Conservation (phyloP, 1,284 basidiomycete species). For the Malassezia obtusa region DNA sequence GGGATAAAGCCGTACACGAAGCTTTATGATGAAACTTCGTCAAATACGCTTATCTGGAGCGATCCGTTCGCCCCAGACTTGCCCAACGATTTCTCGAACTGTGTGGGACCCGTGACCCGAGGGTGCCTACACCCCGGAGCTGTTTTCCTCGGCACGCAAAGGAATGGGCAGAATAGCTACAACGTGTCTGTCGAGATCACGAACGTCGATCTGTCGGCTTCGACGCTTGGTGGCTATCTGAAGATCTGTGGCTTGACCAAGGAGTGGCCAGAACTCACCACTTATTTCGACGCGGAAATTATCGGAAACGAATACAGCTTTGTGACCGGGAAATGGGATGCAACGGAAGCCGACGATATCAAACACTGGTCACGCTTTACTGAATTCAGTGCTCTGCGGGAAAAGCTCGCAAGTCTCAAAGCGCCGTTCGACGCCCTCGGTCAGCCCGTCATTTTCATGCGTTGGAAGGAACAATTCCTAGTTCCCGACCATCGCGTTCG, state of each 20-base stretch:
- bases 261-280: conserved; percentile 47
- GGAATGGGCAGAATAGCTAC: conserved; percentile 36
- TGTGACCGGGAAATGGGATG: conserved; percentile 42
- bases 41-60: conserved; percentile 16
- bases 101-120: conserved; percentile 13
- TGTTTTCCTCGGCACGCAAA: conserved; percentile 38
- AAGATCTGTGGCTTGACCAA: conserved; percentile 45
- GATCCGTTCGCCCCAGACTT: conserved; percentile 29
- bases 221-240: conserved; percentile 42
- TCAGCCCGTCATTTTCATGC: conserved; percentile 62
- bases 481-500: conserved; percentile 85
- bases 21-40: not conserved
- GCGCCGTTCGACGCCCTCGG: conserved; percentile 30
- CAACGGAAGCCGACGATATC: conserved; percentile 36
- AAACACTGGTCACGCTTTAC: conserved; percentile 42
- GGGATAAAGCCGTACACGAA: not conserved
- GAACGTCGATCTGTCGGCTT: conserved; percentile 38
- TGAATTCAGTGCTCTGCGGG: conserved; percentile 27
- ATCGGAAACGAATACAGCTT: conserved; percentile 36
- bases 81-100: conserved; percentile 20
- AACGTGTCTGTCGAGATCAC: conserved; percentile 40
- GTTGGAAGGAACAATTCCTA: conserved; percentile 92
- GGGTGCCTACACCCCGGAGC: conserved; percentile 43
- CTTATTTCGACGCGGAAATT: conserved; percentile 46
- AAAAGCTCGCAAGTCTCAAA: conserved; percentile 21